Percentiles rank a stretch among this genome's conserved stretches.
These are phyloP conservation scores for Olyra latifolia DNA, from an alignment of 176 grass and related monocot genomes.

Conservation along the genomic window DNA sequence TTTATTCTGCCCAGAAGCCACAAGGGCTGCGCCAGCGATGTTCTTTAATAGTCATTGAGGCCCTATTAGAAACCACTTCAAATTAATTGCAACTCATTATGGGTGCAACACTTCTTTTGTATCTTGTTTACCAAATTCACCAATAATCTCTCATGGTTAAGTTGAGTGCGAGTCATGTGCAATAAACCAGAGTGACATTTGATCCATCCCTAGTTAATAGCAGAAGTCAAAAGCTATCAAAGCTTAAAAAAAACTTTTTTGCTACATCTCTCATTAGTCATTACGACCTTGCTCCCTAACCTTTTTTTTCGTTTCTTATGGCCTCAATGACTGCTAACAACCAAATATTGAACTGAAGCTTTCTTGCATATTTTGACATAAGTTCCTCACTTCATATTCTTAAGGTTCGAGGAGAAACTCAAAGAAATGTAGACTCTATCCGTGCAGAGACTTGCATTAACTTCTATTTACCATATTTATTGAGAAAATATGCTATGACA, in stretches of 20 bases:
- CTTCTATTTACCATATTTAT: neutral
- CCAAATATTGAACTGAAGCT: neutral
- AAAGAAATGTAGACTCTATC: neutral
- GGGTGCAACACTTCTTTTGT: neutral
- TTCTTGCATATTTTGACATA: neutral
- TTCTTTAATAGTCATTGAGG: neutral
- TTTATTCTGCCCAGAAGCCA: neutral
- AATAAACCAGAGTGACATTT: neutral
- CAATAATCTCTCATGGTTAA: neutral
- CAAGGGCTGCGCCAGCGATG: neutral
- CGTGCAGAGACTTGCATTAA: neutral
- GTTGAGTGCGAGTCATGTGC: neutral
- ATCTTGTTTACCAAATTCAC: neutral
- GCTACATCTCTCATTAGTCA: neutral
- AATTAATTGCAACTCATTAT: neutral
- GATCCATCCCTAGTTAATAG: neutral
- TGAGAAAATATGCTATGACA: neutral
- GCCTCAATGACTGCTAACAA: neutral
- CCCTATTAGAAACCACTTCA: neutral
- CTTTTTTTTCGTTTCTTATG: neutral
- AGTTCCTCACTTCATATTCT: neutral
- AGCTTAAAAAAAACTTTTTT: neutral
- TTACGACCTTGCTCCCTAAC: neutral
- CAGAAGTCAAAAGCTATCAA: neutral
- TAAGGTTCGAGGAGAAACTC: neutral